phyloP scores from a whole-genome alignment of 495 filamentous ascomycete species.

The Melanomma pulvis-pyrius region DNA sequence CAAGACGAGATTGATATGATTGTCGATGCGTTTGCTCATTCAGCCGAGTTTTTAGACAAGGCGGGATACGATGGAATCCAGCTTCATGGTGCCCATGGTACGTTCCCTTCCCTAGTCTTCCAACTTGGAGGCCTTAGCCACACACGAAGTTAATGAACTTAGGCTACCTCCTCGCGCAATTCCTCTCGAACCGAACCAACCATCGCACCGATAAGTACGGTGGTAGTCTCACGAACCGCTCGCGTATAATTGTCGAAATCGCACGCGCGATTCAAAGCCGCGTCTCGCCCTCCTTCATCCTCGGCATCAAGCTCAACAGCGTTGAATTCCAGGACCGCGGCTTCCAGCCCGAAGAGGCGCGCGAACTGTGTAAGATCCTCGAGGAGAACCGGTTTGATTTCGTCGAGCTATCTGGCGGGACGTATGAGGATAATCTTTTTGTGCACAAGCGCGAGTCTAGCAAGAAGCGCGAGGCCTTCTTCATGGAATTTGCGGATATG shows the following conservation, averaged over 20 bases:
- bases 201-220: constrained; percentile 65
- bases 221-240: constrained; percentile 60
- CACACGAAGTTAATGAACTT: neutral
- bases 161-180: constrained; percentile 70
- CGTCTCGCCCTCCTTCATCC: constrained; percentile 51
- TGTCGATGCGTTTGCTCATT: constrained; percentile 57
- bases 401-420: constrained; percentile 67
- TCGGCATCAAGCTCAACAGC: constrained; percentile 69
- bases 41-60: constrained; percentile 59
- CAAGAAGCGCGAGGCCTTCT: constrained; percentile 63
- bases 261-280: constrained; percentile 53
- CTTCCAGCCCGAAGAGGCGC: constrained; percentile 59
- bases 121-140: neutral
- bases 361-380: constrained; percentile 56
- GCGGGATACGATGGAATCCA: constrained; percentile 64
- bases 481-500: constrained; percentile 65
- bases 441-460: constrained; percentile 58
- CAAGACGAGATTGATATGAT: constrained; percentile 55
- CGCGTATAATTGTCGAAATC: constrained; percentile 59
- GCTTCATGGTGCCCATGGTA: constrained; percentile 56
- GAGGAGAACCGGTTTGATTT: constrained; percentile 63
- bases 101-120: neutral
- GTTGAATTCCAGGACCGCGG: constrained; percentile 68
- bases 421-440: constrained; percentile 61
- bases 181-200: constrained; percentile 64